Evolutionary conservation across 1,284 basidiomycete species (phyloP).

Genomic region (Ceratobasidium theobromae): DNA sequence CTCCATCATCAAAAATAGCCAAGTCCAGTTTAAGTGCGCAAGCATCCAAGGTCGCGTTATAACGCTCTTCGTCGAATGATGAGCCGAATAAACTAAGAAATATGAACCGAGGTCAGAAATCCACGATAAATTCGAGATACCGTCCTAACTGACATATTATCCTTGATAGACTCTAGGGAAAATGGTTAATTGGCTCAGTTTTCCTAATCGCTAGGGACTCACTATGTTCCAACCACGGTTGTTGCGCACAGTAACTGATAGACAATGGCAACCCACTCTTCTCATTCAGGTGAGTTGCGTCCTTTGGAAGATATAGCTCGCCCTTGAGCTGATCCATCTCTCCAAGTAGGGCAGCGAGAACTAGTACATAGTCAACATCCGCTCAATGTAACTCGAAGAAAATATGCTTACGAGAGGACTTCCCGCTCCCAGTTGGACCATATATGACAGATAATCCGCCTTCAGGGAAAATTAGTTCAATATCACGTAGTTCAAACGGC

Average conservation of each 20-base stretch:
- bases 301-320: slow-evolving; percentile 29
- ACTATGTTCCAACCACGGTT: slow-evolving; percentile 69
- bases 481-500: slow-evolving; percentile 33
- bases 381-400: background rate
- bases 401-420: background rate
- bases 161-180: slow-evolving; percentile 44
- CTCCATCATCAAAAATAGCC: slow-evolving; percentile 42
- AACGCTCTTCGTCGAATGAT: slow-evolving; percentile 43
- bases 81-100: slow-evolving; percentile 45
- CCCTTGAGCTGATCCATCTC: slow-evolving; percentile 54
- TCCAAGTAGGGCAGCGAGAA: slow-evolving; percentile 54
- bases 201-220: background rate
- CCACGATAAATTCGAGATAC: background rate
- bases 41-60: slow-evolving; percentile 36
- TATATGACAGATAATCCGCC: background rate
- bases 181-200: slow-evolving; percentile 38
- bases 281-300: slow-evolving; percentile 49
- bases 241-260: slow-evolving; percentile 81
- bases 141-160: slow-evolving; percentile 42
- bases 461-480: slow-evolving; percentile 21
- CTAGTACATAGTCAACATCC: background rate
- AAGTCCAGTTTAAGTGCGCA: slow-evolving; percentile 43
- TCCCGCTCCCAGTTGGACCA: background rate
- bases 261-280: slow-evolving; percentile 66
- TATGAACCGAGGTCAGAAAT: no score